Conservation (phyloP, 805 yeast species). For the Grigorovia yakushimaensis region DNA sequence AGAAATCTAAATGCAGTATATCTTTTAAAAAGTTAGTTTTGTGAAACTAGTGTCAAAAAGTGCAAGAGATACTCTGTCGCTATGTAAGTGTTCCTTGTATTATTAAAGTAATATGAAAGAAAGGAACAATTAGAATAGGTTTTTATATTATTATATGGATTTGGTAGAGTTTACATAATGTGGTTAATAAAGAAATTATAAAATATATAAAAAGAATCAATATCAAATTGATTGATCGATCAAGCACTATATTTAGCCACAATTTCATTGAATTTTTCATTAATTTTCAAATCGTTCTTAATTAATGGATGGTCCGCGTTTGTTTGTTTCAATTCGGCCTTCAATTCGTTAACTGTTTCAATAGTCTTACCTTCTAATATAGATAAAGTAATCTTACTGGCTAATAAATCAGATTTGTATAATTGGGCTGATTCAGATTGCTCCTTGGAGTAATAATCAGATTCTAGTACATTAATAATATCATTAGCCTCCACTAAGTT, state of each 20-base stretch:
- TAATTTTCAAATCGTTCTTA: constrained; percentile 51
- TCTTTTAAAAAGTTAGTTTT: too few species aligned
- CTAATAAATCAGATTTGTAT: constrained; percentile 41
- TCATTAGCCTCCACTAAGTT: constrained; percentile 79
- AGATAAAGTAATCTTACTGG: constrained; percentile 56
- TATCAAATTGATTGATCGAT: background rate
- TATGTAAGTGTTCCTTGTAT: too few species aligned
- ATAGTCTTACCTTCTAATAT: constrained; percentile 43
- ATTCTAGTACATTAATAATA: constrained; percentile 38
- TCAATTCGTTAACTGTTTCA: constrained; percentile 32
- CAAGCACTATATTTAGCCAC: constrained; percentile 44
- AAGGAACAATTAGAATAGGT: too few species aligned
- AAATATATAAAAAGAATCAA: background rate
- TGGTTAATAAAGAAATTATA: background rate
- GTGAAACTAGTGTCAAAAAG: too few species aligned
- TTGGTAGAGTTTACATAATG: background rate
- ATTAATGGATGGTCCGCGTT: constrained; percentile 51
- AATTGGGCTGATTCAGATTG: constrained; percentile 20
- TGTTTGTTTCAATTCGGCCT: constrained; percentile 35
- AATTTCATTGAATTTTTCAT: constrained; percentile 55
- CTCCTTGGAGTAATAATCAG: constrained; percentile 32
- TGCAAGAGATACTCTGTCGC: too few species aligned
- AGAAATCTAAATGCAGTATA: too few species aligned
- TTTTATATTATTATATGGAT: background rate
- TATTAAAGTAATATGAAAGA: too few species aligned